Evolutionary conservation across 768 basidiomycete genomes (phyloP).

Genomic region (Trametes sanguinea): DNA sequence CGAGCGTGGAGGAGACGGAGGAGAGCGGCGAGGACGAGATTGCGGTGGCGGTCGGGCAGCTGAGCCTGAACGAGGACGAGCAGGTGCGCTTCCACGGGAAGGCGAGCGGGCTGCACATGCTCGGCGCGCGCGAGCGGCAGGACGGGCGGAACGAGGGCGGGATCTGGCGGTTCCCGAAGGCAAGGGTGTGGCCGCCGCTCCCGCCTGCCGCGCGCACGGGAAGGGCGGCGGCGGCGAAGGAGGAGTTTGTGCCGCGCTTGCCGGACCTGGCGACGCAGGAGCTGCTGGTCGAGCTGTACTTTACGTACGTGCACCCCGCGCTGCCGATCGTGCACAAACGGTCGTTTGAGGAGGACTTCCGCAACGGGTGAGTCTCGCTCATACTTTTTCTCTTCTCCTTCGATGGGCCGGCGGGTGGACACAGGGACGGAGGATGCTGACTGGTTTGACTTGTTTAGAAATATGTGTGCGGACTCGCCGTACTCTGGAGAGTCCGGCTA

Average conservation of each 20-base stretch:
- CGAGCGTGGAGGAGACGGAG: conserved; percentile 37
- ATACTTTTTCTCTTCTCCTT: too few species aligned
- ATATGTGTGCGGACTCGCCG: conserved; percentile 33
- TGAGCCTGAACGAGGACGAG: conserved; percentile 85
- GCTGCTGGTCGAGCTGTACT: conserved; percentile 74
- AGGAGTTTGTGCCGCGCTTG: conserved; percentile 45
- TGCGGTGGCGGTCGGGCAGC: conserved; percentile 77
- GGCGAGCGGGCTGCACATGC: conserved; percentile 75
- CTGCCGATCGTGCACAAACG: conserved; percentile 78
- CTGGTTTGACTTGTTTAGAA: not conserved
- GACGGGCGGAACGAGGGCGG: conserved; percentile 75
- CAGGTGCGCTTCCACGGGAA: conserved; percentile 88
- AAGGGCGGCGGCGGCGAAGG: conserved; percentile 35
- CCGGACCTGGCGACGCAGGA: conserved; percentile 64
- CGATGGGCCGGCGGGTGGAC: too few species aligned
- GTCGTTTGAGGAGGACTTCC: conserved; percentile 63
- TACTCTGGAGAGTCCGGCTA: conserved; percentile 32
- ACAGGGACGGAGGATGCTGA: not conserved
- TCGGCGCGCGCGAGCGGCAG: conserved; percentile 59
- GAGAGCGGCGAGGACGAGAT: conserved; percentile 45
- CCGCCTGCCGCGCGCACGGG: conserved; percentile 28
- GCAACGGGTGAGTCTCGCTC: conserved; percentile 42
- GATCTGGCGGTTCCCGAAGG: conserved; percentile 84
- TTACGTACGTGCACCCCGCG: conserved; percentile 75
- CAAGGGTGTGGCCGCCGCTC: conserved; percentile 85